Evolutionary conservation across 23 red algal genomes (phyloP).

Genomic region (Agarophyton chilense): DNA sequence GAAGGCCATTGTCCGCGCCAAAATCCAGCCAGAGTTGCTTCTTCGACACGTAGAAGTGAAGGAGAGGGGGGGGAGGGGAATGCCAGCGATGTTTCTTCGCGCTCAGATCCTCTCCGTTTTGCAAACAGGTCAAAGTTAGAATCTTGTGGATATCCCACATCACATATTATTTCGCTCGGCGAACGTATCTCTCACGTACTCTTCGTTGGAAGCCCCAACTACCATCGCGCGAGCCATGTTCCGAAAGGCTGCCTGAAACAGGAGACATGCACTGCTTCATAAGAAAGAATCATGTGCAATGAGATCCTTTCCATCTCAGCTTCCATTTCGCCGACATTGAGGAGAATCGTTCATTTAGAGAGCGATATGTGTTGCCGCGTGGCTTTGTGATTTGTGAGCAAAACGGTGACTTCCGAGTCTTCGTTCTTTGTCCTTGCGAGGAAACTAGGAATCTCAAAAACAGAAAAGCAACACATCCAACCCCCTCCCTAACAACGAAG

Average conservation of each 20-base stretch:
- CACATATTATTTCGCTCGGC: background rate
- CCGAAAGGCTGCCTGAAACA: constrained; percentile 26
- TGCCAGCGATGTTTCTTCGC: too few species aligned
- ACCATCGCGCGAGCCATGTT: background rate
- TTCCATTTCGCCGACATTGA: constrained; percentile 33
- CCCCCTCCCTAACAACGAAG: too few species aligned
- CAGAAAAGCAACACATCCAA: too few species aligned
- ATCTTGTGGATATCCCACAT: constrained; percentile 32
- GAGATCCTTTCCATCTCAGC: background rate
- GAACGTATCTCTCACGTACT: too few species aligned
- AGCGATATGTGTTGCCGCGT: background rate
- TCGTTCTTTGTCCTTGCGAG: too few species aligned
- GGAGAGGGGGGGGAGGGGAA: background rate
- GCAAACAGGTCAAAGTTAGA: background rate
- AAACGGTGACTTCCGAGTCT: too few species aligned
- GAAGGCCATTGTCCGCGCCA: constrained; percentile 12
- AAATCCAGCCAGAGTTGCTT: constrained; percentile 27
- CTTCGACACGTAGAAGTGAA: constrained; percentile 40
- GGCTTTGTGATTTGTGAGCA: too few species aligned
- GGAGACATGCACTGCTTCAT: constrained; percentile 25
- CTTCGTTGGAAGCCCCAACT: background rate
- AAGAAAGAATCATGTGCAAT: constrained; percentile 3
- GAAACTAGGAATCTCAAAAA: too few species aligned
- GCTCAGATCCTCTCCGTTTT: background rate
- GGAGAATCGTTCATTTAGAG: constrained; percentile 4